Evolutionary conservation across 1,284 basidiomycete genomes (phyloP).

Genomic region (Ustilago xerochloae): DNA sequence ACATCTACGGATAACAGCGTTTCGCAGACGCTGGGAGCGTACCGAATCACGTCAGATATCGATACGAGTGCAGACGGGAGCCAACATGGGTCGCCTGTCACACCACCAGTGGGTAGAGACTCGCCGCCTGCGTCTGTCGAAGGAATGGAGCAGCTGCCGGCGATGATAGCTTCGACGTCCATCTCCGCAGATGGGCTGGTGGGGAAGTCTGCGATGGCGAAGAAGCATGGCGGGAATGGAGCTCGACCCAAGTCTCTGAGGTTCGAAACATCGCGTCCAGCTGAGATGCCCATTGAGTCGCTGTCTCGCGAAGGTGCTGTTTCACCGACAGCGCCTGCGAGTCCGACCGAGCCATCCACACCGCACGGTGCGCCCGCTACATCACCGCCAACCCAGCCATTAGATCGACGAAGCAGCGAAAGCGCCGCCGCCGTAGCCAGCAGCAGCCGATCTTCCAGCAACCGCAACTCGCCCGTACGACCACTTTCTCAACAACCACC

Average conservation of each 20-base stretch:
- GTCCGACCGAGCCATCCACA: constrained; percentile 5
- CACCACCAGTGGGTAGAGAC: constrained; percentile 20
- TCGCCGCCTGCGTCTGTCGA: constrained; percentile 2
- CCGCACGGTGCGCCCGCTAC: not conserved
- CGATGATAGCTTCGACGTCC: constrained; percentile 1
- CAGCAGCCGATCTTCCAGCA: no score
- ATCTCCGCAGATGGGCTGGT: not conserved
- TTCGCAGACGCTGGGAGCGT: constrained; percentile 11
- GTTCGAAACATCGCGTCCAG: constrained; percentile 31
- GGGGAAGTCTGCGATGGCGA: constrained; percentile 19
- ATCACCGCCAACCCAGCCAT: not conserved
- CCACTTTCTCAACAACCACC: constrained; percentile 16
- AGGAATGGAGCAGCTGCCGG: not conserved
- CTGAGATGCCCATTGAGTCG: constrained; percentile 9
- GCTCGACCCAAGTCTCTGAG: constrained; percentile 46
- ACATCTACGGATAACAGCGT: constrained; percentile 41
- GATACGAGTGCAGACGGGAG: constrained; percentile 26
- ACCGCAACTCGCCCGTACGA: constrained; percentile 26
- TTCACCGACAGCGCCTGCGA: constrained; percentile 14
- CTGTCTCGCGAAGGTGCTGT: constrained; percentile 3
- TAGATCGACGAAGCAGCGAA: constrained; percentile 15
- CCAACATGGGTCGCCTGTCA: constrained; percentile 30
- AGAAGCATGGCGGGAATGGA: constrained; percentile 5
- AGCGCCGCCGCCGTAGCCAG: no score
- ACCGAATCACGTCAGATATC: constrained; percentile 12